Conservation (phyloP, 371 early-diverging fungal species). For the Blakeslea trispora region DNA sequence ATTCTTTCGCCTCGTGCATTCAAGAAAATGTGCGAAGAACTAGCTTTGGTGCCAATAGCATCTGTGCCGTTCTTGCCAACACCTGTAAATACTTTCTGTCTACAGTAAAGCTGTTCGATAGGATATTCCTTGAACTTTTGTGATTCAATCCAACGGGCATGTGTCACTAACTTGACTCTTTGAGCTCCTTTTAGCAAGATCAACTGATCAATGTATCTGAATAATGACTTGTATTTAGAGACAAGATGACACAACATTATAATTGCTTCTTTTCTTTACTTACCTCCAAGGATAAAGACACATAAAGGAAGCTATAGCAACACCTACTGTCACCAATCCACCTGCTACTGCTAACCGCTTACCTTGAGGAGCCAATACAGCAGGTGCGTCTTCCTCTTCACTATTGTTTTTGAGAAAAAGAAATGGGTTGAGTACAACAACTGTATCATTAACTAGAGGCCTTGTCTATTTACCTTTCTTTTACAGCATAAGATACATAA, state of each 20-base stretch:
- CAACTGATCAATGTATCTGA: conserved; percentile 47
- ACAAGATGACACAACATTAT: neutral
- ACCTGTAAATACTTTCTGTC: conserved; percentile 49
- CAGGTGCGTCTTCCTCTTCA: conserved; percentile 40
- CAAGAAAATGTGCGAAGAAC: conserved; percentile 43
- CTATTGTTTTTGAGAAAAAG: conserved; percentile 11
- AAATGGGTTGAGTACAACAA: no score
- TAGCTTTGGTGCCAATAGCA: conserved; percentile 34
- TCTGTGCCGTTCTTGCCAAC: conserved; percentile 45
- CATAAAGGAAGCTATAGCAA: conserved; percentile 48
- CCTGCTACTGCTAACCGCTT: conserved; percentile 45
- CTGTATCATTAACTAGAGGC: neutral
- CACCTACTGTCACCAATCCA: conserved; percentile 41
- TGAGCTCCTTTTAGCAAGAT: conserved; percentile 41
- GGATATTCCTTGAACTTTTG: conserved; percentile 45
- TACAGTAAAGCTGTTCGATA: conserved; percentile 39
- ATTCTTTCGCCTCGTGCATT: conserved; percentile 45
- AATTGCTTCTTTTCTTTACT: no score
- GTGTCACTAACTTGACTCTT: conserved; percentile 36
- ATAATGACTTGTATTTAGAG: neutral
- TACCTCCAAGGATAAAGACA: conserved; percentile 58
- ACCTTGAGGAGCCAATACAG: conserved; percentile 42
- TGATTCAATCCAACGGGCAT: conserved; percentile 37
- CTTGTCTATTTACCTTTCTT: conserved; percentile 30
- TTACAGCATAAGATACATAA: conserved; percentile 43